phyloP scores from a whole-genome alignment of 139 green algal species.

The Ulvella scutata region DNA sequence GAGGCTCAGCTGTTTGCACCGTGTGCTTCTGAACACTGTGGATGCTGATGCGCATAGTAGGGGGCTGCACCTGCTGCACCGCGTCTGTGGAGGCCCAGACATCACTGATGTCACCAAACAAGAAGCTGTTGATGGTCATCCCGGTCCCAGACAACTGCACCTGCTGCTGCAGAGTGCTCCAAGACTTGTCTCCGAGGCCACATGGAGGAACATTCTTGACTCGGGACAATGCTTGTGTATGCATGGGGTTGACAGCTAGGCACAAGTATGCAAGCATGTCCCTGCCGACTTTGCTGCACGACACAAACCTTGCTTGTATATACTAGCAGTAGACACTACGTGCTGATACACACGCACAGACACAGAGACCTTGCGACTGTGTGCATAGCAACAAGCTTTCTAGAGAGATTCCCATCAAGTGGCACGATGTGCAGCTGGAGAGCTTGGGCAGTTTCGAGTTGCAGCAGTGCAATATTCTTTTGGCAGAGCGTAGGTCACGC shows the following conservation, averaged over 20 bases:
- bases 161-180: neutral
- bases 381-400: too few relatives aligned
- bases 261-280: constrained; percentile 38
- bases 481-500: too few relatives aligned
- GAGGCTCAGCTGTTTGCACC: too few relatives aligned
- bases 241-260: constrained; percentile 15
- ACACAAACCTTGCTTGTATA: too few relatives aligned
- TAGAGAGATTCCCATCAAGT: too few relatives aligned
- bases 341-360: too few relatives aligned
- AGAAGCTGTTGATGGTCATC: neutral
- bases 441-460: too few relatives aligned
- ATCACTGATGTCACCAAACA: neutral
- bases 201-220: constrained; percentile 34
- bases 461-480: too few relatives aligned
- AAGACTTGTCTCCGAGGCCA: constrained; percentile 10
- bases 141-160: neutral
- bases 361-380: too few relatives aligned
- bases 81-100: neutral
- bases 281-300: constrained; percentile 13
- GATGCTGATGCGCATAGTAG: neutral
- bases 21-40: too few relatives aligned
- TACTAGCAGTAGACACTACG: too few relatives aligned
- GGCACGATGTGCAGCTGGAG: too few relatives aligned
- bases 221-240: constrained; percentile 24
- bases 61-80: neutral